Base-by-base conservation (phyloP, 2,329 filamentous ascomycete genomes). In the Neophaeococcomyces mojaviensis region DNA sequence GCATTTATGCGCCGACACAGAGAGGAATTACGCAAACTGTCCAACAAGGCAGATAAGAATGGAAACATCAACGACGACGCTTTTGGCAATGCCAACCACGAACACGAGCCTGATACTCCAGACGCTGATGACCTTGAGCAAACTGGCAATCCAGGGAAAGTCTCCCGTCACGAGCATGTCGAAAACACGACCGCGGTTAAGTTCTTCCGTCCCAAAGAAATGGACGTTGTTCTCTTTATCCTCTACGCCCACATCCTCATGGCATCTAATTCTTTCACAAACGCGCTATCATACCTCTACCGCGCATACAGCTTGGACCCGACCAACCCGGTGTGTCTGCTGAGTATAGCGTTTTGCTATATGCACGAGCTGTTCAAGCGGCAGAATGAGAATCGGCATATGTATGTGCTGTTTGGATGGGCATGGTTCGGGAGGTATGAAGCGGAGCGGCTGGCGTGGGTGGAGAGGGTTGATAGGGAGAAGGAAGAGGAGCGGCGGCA, bases 241-340 rank as follows among this genome's bases (percentile, higher is more conserved):
- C 76, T 95, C 1, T 97, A 96, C 60, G 92, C 86, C 0, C 86
- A 97, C 60, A 88, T 96, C 49, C 73, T 96, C 4, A 88, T 88
- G 57, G 83, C 82, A 0, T 88, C 87, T 2, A 86, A 83, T 40
- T 88, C 83, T 55, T 94, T 92, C 65, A 80, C 81, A 12, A 86
- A 84, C 57, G 86, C 92, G 1, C 69, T 97, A 28, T 89, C 82
- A 56, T 97, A 95, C 68, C 94, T 94, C 60, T 80, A 89, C 58
- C 79, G 86, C 46, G 85, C 84, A 1, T 77, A 80, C 39, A 64
- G 44, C 12, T 46, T 55, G 12, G 49, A 51, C 32, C 53, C 53
- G 2, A 42, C 47, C 19, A 56, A 55, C 58, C 76, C 84, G 0
- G 79, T 86, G 57, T 77, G 96, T 52, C 84, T 88, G 51, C 76